Evolutionary conservation across 176 grass and related monocot species (phyloP), one percentile per base, ranked within the genome.

Genomic region (Chrysopogon serrulatus): DNA sequence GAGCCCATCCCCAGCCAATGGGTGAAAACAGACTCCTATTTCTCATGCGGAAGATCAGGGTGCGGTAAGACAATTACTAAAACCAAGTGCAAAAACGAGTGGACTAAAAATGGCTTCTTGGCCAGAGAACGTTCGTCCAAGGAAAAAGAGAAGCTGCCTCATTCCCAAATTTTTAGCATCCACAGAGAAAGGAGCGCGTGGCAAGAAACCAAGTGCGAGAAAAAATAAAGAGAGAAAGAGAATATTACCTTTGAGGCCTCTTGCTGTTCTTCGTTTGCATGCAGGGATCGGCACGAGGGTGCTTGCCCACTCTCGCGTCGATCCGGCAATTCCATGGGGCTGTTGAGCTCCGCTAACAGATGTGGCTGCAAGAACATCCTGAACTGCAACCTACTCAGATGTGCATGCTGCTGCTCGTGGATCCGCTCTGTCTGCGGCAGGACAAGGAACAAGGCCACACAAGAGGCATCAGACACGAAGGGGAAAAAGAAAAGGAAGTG

Each of bases 221-320:
- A 59, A 79, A 32, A 77, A 23, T 47, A 31, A 23, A 74, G 17
- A 64, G 66, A 56, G 23, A 21, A 47, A 65, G 78, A 18, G 27
- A 65, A 56, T n/a, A 77, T 18, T 51, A 82, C 54, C 57, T 54
- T 68, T 44, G 35, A 27, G 15, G 59, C 36, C 71, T 76, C 48
- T 66, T 68, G 78, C 70, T 68, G 61, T 82, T 82, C 78, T 66
- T 83, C 57, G 23, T 68, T 36, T 33, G 21, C 36, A 21, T 39
- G 69, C 7, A 16, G 45, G 74, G 89, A 66, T 87, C 80, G 84
- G 75, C 89, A 83, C 41, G 80, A 90, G 89, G 81, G 89, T 90
- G 84, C 79, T 90, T n/a, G 18, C 18, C 49, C 89, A 80, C 89
- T 83, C 88, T 90, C 68, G 75, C 84, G 84, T 83, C 84, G 89